Evolutionary conservation across 1,139 yeast species (phyloP), one percentile per base, ranked within the genome.

Genomic region (Kodamaea anthophila): DNA sequence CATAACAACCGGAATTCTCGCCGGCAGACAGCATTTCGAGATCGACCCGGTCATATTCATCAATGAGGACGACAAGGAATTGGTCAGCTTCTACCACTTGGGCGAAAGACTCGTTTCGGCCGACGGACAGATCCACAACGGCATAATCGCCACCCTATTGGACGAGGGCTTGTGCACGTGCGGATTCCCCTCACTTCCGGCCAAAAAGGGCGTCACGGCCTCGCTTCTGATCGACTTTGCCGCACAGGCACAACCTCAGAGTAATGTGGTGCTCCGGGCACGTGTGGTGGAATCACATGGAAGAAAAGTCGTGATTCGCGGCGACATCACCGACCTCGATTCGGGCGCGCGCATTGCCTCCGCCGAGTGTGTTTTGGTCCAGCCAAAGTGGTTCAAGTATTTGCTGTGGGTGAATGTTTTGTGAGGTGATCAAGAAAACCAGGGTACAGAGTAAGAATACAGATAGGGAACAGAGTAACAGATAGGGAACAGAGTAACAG

Each of bases 141-240:
- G 98, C 1, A 66, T 88, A 4, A 58, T 88, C 2, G 75, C 96
- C 1, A 80, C 96, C 2, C 58, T 91, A 21, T 47, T 91, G 28
- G 98, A 91, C 53, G 98, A 91, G 51, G 79, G 84, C 0, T 62
- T 91, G 25, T 86, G 96, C 46, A 69, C 77, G 26, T 84, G 95
- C 47, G 97, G 96, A 12, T 91, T 87, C 49, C 77, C 88, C 5
- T 58, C 69, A 18, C 62, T 91, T n/a, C 97, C 98, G 1, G 75
- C 79, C 33, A 73, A 76, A 34, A 67, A 80, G 32, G 97, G 97
- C n/a, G 96, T 91, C 12, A 91, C 98, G 1, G 98, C 95, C 0
- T 69, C 70, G 29, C 60, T 91, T 25, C 60, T 71, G 10, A 65
- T 91, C 11, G 67, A 82, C 37, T 91, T 84, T 51, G 47, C 64